Base-by-base conservation (phyloP, 225 moss, liverwort and hornwort species). In the Thuidium tamariscinum region DNA sequence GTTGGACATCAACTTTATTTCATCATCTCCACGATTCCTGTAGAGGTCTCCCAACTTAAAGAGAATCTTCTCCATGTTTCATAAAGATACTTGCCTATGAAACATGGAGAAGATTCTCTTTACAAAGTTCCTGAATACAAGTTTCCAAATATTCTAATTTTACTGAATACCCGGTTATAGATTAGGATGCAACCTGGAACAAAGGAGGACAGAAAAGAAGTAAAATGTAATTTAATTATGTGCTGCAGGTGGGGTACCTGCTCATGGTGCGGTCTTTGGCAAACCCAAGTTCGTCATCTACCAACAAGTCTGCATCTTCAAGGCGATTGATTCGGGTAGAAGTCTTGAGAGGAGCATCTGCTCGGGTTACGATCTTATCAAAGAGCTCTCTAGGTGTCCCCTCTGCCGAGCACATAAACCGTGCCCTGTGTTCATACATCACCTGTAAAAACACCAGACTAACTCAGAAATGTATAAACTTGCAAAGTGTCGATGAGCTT, bases 261-360 rank as follows among this genome's bases (percentile, higher is more conserved):
- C 97, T 97, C 83, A 95, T 93, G 13, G 95, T 95, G 85, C 97
- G 96, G 81, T 96, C 97, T 84, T 97, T 97, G 49, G 95, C 94
- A 77, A 97, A 96, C 23, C 97, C 97, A 82, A 97, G 89, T 83
- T 97, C 96, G 82, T 97, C 94, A 90, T 97, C 97, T 27, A 97
- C 93, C 82, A 97, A 80, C 87, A 97, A 90, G 87, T 97, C 97
- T 37, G 96, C 97, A 82, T 96, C 93, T 51, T 97, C 96, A n/a
- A 88, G 83, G 76, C 70, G 92, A 78, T 87, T 83, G 36, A 93
- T 92, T 44, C 97, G 94, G 36, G 93, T 65, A 34, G 91, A 78
- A 44, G 92, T 92, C 79, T 86, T 90, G 10, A 75, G 80, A 81
- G 93, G 97, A 41, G 94, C 93, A 61, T 92, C 93, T 68, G 93